These are phyloP conservation scores for Xylariomycetidae sp. DNA, from an alignment of 2,329 filamentous ascomycete species.

Conservation along the genomic window DNA sequence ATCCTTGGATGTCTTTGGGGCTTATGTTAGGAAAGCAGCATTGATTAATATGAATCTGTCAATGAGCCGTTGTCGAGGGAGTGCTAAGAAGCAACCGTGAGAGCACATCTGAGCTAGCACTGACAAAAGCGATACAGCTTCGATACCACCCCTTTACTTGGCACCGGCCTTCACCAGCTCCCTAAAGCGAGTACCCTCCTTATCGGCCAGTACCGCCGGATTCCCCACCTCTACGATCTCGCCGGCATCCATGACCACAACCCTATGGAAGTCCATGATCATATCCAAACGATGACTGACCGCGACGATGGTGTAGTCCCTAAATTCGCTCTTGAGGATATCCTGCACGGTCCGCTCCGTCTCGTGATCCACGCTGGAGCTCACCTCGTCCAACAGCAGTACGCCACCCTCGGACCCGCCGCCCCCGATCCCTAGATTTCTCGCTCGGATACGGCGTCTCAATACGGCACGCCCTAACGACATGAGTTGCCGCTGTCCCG, in stretches of 20 bases:
- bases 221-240: background rate
- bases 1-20: too few species aligned
- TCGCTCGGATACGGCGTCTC: too few species aligned
- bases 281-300: background rate
- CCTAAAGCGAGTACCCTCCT: background rate
- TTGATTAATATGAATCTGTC: too few species aligned
- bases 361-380: background rate
- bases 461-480: background rate
- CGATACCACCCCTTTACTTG: too few species aligned
- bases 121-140: too few species aligned
- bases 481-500: background rate
- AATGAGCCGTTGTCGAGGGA: too few species aligned
- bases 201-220: background rate
- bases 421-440: too few species aligned
- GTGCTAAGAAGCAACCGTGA: too few species aligned
- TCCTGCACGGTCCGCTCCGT: background rate
- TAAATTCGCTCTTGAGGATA: background rate
- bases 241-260: background rate
- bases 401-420: too few species aligned
- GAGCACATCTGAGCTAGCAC: too few species aligned
- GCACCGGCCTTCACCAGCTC: too few species aligned
- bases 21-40: too few species aligned
- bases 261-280: background rate
- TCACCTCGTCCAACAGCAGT: background rate
- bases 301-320: background rate